phyloP scores from a whole-genome alignment of 2,329 filamentous ascomycete species.

The Zarea fungicola region DNA sequence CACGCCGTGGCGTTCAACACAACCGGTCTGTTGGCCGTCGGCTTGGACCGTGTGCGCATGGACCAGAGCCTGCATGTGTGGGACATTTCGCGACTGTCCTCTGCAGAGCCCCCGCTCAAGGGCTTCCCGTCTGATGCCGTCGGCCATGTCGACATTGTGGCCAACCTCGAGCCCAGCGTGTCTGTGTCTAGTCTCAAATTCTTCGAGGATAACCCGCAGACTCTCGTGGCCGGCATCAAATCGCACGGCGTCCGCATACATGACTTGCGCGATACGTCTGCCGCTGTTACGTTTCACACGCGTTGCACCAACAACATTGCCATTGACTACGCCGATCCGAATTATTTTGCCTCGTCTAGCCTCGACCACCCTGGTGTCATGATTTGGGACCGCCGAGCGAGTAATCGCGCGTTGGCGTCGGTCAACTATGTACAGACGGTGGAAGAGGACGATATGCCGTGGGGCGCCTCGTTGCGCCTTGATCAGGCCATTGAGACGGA shows the following conservation, averaged over 20 bases:
- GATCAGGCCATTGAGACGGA: conserved; percentile 53
- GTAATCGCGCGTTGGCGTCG: conserved; percentile 46
- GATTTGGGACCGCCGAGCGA: conserved; percentile 72
- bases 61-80: conserved; percentile 80
- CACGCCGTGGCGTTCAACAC: conserved; percentile 78
- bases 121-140: conserved; percentile 48
- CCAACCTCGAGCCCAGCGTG: conserved; percentile 59
- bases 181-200: conserved; percentile 81
- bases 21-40: conserved; percentile 67
- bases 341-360: conserved; percentile 79
- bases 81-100: conserved; percentile 62
- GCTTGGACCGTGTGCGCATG: conserved; percentile 73
- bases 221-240: conserved; percentile 70
- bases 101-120: conserved; percentile 38
- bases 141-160: conserved; percentile 50
- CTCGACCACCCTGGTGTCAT: conserved; percentile 69
- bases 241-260: conserved; percentile 70
- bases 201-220: conserved; percentile 71
- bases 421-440: conserved; percentile 51
- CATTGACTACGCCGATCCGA: conserved; percentile 73
- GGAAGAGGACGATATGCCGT: conserved; percentile 56
- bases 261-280: conserved; percentile 60
- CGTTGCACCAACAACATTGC: conserved; percentile 67
- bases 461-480: conserved; percentile 56
- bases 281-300: conserved; percentile 56